These are phyloP conservation scores for Talaromyces sp. DNA, from an alignment of 2,329 filamentous ascomycete genomes.

Conservation along the genomic window DNA sequence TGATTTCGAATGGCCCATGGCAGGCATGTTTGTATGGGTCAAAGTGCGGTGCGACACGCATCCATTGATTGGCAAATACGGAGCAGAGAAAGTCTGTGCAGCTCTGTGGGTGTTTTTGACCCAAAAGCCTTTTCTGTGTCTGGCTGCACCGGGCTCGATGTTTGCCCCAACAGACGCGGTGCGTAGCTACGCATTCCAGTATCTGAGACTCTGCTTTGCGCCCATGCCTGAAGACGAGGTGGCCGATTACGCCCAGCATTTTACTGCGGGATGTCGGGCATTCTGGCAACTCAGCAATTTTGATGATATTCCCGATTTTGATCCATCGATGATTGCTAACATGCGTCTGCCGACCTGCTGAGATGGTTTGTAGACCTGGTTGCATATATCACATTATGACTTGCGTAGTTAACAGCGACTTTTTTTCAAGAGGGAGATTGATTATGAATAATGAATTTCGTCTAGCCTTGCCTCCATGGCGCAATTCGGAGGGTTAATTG, in stretches of 20 bases:
- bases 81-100: conserved; percentile 51
- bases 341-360: background rate
- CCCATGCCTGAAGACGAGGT: conserved; percentile 70
- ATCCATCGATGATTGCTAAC: background rate
- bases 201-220: conserved; percentile 76
- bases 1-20: conserved; percentile 72
- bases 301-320: conserved; percentile 9
- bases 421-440: background rate
- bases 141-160: conserved; percentile 65
- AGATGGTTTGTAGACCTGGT: background rate
- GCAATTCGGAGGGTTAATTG: background rate
- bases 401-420: background rate
- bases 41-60: conserved; percentile 66
- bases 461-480: background rate
- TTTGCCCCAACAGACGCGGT: conserved; percentile 65
- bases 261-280: conserved; percentile 61
- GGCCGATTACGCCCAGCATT: conserved; percentile 53
- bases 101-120: conserved; percentile 70
- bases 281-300: conserved; percentile 71
- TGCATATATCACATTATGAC: background rate
- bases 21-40: conserved; percentile 91
- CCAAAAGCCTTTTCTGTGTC: conserved; percentile 60
- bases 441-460: background rate
- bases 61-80: conserved; percentile 56
- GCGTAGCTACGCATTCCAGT: conserved; percentile 58